phyloP scores from a whole-genome alignment of 345 rosid species.

The Hibiscus tridactylites region DNA sequence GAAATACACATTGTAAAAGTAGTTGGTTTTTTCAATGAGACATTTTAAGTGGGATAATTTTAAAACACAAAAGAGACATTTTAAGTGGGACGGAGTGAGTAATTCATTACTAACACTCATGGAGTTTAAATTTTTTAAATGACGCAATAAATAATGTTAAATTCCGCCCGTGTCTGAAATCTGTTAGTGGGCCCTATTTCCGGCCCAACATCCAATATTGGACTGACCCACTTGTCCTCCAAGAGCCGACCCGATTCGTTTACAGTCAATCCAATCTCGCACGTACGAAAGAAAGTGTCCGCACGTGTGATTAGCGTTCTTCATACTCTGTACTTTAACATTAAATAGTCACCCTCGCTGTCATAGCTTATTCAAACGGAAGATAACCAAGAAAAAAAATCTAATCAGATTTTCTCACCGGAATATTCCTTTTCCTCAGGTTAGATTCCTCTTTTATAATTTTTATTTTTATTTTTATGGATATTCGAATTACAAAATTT shows the following conservation, averaged over 20 bases:
- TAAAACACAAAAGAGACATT: too few species aligned
- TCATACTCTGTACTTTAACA: neutral
- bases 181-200: neutral
- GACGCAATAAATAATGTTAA: too few species aligned
- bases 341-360: neutral
- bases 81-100: too few species aligned
- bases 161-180: neutral
- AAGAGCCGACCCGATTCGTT: neutral
- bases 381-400: neutral
- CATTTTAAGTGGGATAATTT: too few species aligned
- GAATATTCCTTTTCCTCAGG: conserved; percentile 11
- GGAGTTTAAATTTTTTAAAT: too few species aligned
- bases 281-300: neutral
- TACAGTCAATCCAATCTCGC: neutral
- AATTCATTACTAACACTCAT: too few species aligned
- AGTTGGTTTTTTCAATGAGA: too few species aligned
- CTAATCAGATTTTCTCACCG: neutral
- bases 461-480: neutral
- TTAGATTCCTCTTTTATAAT: neutral
- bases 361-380: neutral
- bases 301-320: neutral
- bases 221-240: neutral
- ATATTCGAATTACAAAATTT: neutral
- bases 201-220: neutral
- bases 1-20: too few species aligned